These are phyloP conservation scores for Tuber microsphaerosporum DNA, from an alignment of 495 filamentous ascomycete genomes.

Conservation along the genomic window DNA sequence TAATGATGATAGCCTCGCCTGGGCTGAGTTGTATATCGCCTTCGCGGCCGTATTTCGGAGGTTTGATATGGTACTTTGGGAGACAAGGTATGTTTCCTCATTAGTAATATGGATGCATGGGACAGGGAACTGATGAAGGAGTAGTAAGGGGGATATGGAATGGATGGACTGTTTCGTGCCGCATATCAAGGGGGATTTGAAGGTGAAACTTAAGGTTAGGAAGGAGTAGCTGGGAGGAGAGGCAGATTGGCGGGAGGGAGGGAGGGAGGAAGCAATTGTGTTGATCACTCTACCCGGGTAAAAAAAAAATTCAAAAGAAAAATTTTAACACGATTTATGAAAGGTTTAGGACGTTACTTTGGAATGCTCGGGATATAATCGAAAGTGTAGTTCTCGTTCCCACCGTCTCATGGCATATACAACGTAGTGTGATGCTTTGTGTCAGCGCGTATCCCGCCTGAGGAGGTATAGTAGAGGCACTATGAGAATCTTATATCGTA, in stretches of 20 bases:
- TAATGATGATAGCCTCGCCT: constrained; percentile 20
- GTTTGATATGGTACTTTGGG: constrained; percentile 13
- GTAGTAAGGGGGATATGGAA: constrained; percentile 22
- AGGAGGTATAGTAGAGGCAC: too few species aligned
- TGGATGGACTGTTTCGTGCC: constrained; percentile 19
- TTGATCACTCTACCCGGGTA: not conserved
- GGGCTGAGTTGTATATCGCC: constrained; percentile 22
- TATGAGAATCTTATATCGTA: too few species aligned
- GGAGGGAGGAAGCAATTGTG: not conserved
- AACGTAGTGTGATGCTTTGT: too few species aligned
- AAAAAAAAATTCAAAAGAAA: too few species aligned
- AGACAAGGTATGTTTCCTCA: constrained; percentile 4
- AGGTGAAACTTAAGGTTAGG: not conserved
- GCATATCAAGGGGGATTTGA: not conserved
- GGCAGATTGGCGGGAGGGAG: not conserved
- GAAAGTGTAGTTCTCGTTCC: not conserved
- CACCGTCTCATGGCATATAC: not conserved
- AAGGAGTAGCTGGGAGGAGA: not conserved
- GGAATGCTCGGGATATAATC: not conserved
- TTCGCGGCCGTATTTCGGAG: constrained; percentile 18
- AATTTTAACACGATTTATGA: not conserved
- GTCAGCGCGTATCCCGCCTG: too few species aligned
- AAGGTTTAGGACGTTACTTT: not conserved
- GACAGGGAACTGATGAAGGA: not conserved
- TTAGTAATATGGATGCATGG: too few species aligned